These are phyloP conservation scores for Zygosaccharomyces pseudobailii DNA, from an alignment of 1,139 yeast species.

Conservation along the genomic window DNA sequence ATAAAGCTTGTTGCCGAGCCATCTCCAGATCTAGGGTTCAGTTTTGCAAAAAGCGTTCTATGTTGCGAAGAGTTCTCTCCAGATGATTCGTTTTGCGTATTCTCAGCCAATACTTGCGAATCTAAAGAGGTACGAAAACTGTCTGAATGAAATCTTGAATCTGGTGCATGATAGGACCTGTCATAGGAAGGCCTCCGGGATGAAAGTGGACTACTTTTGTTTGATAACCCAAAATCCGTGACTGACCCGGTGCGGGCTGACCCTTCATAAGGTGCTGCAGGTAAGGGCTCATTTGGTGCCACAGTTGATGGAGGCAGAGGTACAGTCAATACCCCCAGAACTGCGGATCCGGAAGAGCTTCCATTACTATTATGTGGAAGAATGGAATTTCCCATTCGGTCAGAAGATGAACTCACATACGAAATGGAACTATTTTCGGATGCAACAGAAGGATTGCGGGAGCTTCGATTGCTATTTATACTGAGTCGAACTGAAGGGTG, in stretches of 20 bases:
- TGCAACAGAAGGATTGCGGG: conserved; percentile 33
- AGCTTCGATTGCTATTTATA: conserved; percentile 9
- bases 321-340: conserved; percentile 25
- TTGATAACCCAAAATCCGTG: conserved; percentile 16
- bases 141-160: conserved; percentile 10
- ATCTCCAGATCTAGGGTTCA: conserved; percentile 5
- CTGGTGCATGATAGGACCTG: conserved; percentile 16
- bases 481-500: conserved; percentile 4
- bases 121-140: conserved; percentile 17
- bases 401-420: conserved; percentile 32
- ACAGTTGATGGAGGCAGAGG: conserved; percentile 46
- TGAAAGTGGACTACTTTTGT: conserved; percentile 27
- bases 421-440: conserved; percentile 33
- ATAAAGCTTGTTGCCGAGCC: conserved; percentile 6
- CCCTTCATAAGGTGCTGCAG: conserved; percentile 15
- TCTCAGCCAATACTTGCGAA: conserved; percentile 19
- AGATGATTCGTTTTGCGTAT: conserved; percentile 6
- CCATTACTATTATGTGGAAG: conserved; percentile 11
- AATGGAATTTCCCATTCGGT: conserved; percentile 27
- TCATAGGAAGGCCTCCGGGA: conserved; percentile 26
- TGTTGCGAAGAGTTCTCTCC: conserved; percentile 7
- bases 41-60: conserved; percentile 7
- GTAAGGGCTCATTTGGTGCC: conserved; percentile 23
- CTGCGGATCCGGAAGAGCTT: conserved; percentile 14
- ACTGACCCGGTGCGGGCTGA: conserved; percentile 14